These are phyloP conservation scores for Malus orientalis DNA, from an alignment of 306 rosid species.

Conservation along the genomic window DNA sequence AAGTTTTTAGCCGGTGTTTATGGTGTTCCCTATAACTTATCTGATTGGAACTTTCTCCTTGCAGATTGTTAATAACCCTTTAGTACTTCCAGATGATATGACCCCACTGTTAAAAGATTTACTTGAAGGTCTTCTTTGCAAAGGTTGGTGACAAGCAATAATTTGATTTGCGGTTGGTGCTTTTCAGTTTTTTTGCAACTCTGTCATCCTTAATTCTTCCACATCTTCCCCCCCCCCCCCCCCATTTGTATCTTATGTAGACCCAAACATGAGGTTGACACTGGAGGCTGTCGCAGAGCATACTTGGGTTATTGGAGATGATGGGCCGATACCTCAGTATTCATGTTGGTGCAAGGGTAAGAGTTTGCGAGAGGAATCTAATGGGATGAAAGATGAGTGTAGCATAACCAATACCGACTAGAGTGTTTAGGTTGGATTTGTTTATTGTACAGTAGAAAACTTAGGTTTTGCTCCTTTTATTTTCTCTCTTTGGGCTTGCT, in stretches of 20 bases:
- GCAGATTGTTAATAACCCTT: slow-evolving; percentile 79
- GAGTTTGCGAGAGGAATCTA: slow-evolving; percentile 30
- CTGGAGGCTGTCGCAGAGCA: slow-evolving; percentile 56
- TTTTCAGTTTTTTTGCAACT: not conserved
- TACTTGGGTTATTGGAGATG: slow-evolving; percentile 67
- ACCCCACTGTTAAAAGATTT: slow-evolving; percentile 55
- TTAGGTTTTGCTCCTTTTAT: not conserved
- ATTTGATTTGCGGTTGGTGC: not conserved
- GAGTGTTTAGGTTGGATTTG: slow-evolving; percentile 26
- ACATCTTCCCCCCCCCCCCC: too few species aligned
- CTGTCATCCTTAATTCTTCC: not conserved
- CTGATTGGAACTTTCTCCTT: slow-evolving; percentile 2
- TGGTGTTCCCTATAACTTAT: not conserved
- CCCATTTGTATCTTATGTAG: slow-evolving; percentile 26
- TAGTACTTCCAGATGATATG: slow-evolving; percentile 67
- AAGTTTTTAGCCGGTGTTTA: not conserved
- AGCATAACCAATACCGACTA: slow-evolving; percentile 25
- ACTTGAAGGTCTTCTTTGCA: slow-evolving; percentile 80
- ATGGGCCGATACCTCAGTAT: slow-evolving; percentile 61
- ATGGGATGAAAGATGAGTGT: slow-evolving; percentile 25
- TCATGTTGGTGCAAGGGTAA: slow-evolving; percentile 84
- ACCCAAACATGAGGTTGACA: slow-evolving; percentile 66
- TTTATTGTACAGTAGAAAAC: slow-evolving; percentile 27
- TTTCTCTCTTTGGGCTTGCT: not conserved
- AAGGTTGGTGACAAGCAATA: slow-evolving; percentile 39